These are phyloP conservation scores for Athelia sp. DNA, from an alignment of 1,284 basidiomycete genomes.

Conservation along the genomic window DNA sequence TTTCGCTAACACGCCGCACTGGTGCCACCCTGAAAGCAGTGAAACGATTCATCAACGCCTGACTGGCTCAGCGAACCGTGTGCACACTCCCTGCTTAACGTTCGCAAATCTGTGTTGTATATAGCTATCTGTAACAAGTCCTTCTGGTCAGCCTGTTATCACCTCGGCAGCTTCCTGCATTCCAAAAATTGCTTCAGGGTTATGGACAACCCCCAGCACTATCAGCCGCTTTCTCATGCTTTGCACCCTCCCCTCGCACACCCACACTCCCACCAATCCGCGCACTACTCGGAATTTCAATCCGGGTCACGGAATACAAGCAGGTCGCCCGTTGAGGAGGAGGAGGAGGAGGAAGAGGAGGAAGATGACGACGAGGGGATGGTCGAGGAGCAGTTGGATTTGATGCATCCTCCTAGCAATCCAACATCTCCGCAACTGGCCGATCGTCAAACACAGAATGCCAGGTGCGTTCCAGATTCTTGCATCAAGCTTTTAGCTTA, in stretches of 20 bases:
- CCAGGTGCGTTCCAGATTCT: not conserved
- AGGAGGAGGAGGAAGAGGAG: conserved; percentile 51
- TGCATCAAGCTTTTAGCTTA: not conserved
- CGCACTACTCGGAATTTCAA: not conserved
- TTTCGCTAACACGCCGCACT: too few species aligned
- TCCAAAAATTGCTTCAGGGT: too few species aligned
- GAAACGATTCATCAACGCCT: too few species aligned
- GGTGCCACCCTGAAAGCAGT: too few species aligned
- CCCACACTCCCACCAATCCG: not conserved
- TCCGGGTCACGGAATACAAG: conserved; percentile 11
- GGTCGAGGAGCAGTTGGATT: conserved; percentile 58
- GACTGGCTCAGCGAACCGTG: too few species aligned
- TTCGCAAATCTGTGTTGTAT: not conserved
- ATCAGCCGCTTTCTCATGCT: conserved; percentile 74
- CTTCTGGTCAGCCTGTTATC: not conserved
- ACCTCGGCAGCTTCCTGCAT: too few species aligned
- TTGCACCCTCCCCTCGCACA: conserved; percentile 46
- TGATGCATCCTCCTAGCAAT: conserved; percentile 24
- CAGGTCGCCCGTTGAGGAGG: conserved; percentile 10
- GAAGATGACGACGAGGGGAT: conserved; percentile 64
- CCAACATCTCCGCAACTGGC: conserved; percentile 20
- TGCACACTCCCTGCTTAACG: too few species aligned
- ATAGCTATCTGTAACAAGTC: not conserved
- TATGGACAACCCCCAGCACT: conserved; percentile 77
- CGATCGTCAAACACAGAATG: not conserved